These are phyloP conservation scores for Cucurbita pepo DNA, from an alignment of 306 rosid genomes.

Conservation along the genomic window DNA sequence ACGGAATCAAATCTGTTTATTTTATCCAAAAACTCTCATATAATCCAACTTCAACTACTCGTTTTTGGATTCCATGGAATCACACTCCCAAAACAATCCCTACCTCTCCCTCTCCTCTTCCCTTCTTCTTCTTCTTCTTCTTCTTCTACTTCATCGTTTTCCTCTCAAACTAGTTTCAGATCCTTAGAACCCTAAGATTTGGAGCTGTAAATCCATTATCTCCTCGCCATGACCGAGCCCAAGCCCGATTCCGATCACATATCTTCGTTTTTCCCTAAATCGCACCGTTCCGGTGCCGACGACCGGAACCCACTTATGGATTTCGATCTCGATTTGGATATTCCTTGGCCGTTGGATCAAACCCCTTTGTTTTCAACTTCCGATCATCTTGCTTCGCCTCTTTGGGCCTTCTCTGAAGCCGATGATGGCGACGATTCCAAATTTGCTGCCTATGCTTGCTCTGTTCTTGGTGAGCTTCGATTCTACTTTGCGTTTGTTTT, in stretches of 20 bases:
- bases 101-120: background rate
- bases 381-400: conserved; percentile 55
- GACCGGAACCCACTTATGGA: conserved; percentile 38
- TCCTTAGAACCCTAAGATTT: no score
- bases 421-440: conserved; percentile 15
- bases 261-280: conserved; percentile 15
- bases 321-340: conserved; percentile 55
- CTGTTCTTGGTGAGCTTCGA: conserved; percentile 13
- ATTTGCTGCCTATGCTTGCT: conserved; percentile 8
- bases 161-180: background rate
- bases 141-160: conserved; percentile 5
- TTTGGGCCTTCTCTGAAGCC: conserved; percentile 46
- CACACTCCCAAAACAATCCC: conserved; percentile 11
- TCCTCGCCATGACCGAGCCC: conserved; percentile 33
- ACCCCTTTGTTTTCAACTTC: conserved; percentile 23
- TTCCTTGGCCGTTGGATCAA: conserved; percentile 62
- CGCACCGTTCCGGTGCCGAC: background rate
- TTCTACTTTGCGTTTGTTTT: background rate
- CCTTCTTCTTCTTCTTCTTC: conserved; percentile 9
- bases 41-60: conserved; percentile 5
- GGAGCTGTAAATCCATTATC: background rate
- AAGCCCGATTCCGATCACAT: conserved; percentile 38
- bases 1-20: conserved; percentile 8
- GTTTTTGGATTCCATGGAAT: conserved; percentile 13
- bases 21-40: background rate